Evolutionary conservation across 495 filamentous ascomycete genomes (phyloP), one percentile per base, ranked within the genome.

Genomic region (Bacidia gigantensis): DNA sequence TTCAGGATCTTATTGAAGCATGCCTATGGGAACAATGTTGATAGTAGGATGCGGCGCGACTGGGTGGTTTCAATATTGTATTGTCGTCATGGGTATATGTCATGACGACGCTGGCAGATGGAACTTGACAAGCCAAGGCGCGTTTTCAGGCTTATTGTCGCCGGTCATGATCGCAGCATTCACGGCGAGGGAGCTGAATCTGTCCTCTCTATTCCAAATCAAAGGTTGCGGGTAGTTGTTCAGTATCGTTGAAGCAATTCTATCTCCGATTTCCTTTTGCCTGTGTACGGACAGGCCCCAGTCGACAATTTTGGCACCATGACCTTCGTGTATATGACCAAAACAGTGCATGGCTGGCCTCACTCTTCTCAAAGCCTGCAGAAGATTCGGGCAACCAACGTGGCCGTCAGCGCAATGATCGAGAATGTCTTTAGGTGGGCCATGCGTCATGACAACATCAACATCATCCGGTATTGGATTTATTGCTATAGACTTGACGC

Each of bases 391-490:
- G 48, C 77, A 81, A 0, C 78, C 79, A 11, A 68, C 69, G 42
- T 67, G 60, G 9, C 41, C 25, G 44, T 17, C 1, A 9, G 41
- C 0, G 62, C 66, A 60, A 10, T 54, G 23, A 57, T 88, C 86
- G 2, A 83, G 64, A 1, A 82, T 64, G 0, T 70, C 70, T 2
- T 66, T 57, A 0, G 86, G 84, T 7, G 86, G 86, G 2, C 84
- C 82, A 57, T 92, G 86, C 0, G 85, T 88, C 54, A 89, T 73
- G 40, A 81, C 70, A 2, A 89, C 71, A 56, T 89, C 81, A 11
- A 83, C 64, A 0, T 54, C 60, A 55, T 61, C 56, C 0, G 72
- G 82, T 56, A 75, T 65, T 1, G 76, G 75, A 26, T 71, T 69
- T 14, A 49, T 64, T 0, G 70, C 69, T 20, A 70, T 68, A 21